Evolutionary conservation across 495 filamentous ascomycete species (phyloP), one percentile per base, ranked within the genome.

Genomic region (Talaromyces ruber): DNA sequence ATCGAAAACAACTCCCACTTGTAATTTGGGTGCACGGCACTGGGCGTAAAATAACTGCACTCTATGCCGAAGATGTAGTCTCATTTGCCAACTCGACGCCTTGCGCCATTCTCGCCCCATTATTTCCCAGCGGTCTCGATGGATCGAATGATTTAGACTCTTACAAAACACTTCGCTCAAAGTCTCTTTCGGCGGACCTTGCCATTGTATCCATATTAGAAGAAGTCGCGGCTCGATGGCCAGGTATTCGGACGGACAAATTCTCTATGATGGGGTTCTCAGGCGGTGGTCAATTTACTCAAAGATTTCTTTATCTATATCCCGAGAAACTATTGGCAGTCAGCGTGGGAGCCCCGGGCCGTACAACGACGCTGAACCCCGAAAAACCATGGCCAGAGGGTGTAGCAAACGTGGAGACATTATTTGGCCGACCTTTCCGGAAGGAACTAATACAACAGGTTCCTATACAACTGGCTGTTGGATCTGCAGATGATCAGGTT

Each of bases 221-320:
- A 11, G 54, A 72, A 59, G 63, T 71, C 6, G 61, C 65, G 25
- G 9, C 4, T 2, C 59, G 64, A 7, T 70, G 63, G 64, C 69
- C 67, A 1, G 67, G 62, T 8, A 71, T 72, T 18, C 67, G 63
- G 2, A 71, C 70, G 51, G 61, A 29, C 6, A 70, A 68, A 51
- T 30, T 72, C 55, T 68, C 68, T 32, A 34, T 72, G 12, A 63
- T 62, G 58, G 70, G 70, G 2, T 72, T 70, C 45, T 67, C 65
- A 26, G 70, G 69, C 0, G 70, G 70, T 28, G 70, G 67, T 9
- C 69, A 72, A 58, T 72, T 72, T 60, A 58, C 62, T 0, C 67
- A 70, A 54, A 62, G 69, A 22, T 71, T 72, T 29, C 50, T 71
- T 1, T 72, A 70, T 54, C 55, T 72, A 26, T 61, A 72, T 61